These are phyloP conservation scores for Ganoderma leucocontextum DNA, from an alignment of 1,284 basidiomycete genomes.

Conservation along the genomic window DNA sequence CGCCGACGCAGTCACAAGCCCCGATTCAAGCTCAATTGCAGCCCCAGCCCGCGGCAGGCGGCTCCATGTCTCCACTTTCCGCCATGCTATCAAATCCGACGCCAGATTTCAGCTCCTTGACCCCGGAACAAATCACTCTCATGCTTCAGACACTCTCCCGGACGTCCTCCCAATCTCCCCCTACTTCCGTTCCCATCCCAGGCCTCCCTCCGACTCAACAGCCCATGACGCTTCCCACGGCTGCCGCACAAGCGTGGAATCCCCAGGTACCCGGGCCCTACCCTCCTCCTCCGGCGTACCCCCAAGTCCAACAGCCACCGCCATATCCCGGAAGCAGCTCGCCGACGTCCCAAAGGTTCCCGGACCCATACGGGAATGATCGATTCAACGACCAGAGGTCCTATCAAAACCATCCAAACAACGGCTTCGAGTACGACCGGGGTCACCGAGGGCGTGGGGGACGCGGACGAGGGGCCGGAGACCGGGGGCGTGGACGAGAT, in stretches of 20 bases:
- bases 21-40: constrained; percentile 1
- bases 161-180: constrained; percentile 2
- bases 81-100: constrained; percentile 41
- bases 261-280: constrained; percentile 15
- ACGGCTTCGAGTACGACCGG: neutral
- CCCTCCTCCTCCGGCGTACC: constrained; percentile 20
- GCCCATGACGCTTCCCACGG: constrained; percentile 29
- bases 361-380: constrained; percentile 6
- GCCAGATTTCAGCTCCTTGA: constrained; percentile 62
- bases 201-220: constrained; percentile 8
- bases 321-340: constrained; percentile 11
- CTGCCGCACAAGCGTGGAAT: constrained; percentile 28
- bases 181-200: constrained; percentile 23
- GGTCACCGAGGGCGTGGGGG: constrained; percentile 45
- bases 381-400: neutral
- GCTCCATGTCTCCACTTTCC: neutral
- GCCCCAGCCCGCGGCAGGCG: constrained; percentile 16
- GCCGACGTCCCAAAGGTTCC: constrained; percentile 2
- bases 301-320: constrained; percentile 6
- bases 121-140: constrained; percentile 67
- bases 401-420: constrained; percentile 1
- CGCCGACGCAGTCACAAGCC: constrained; percentile 22
- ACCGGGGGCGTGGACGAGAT: constrained; percentile 53
- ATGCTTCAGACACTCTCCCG: constrained; percentile 56
- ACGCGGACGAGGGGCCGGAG: constrained; percentile 29